Evolutionary conservation across 2,329 filamentous ascomycete genomes (phyloP).

Genomic region (Cordyceps javanica): DNA sequence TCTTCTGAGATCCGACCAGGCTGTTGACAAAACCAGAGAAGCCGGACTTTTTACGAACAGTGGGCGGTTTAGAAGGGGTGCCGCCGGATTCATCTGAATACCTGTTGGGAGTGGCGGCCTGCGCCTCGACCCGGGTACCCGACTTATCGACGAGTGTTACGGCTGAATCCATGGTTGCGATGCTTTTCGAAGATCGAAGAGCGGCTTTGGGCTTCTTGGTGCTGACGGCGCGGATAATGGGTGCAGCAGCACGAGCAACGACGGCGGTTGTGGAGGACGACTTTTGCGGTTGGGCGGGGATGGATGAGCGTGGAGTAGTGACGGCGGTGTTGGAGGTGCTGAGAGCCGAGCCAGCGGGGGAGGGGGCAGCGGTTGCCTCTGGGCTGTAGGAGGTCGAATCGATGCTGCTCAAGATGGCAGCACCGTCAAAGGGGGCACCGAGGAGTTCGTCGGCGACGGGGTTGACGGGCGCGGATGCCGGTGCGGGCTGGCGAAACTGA

Average conservation of each 20-base stretch:
- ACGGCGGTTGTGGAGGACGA: conserved; percentile 21
- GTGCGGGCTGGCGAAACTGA: conserved; percentile 21
- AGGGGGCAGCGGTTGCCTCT: neutral
- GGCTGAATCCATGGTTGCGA: conserved; percentile 29
- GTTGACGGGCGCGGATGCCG: conserved; percentile 19
- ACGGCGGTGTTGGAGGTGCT: conserved; percentile 22
- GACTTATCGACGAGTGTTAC: conserved; percentile 23
- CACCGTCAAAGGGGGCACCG: conserved; percentile 60
- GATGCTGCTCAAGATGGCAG: conserved; percentile 54
- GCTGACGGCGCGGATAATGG: conserved; percentile 40
- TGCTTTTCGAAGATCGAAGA: conserved; percentile 59
- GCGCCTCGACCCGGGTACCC: conserved; percentile 25
- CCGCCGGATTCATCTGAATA: conserved; percentile 66
- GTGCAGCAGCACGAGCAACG: conserved; percentile 39
- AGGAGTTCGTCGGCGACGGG: conserved; percentile 51
- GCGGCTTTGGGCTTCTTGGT: conserved; percentile 40
- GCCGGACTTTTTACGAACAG: conserved; percentile 76
- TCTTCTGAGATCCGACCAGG: conserved; percentile 75
- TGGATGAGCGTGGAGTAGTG: conserved; percentile 20
- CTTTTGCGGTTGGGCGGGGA: conserved; percentile 24
- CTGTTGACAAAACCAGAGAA: conserved; percentile 86
- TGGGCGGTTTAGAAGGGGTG: conserved; percentile 53
- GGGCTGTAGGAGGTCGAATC: conserved; percentile 40
- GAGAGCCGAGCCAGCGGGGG: conserved; percentile 24
- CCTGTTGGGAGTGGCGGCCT: conserved; percentile 52